phyloP scores from a whole-genome alignment of 2,329 filamentous ascomycete genomes.

The Lasiodiplodia hormozganensis region DNA sequence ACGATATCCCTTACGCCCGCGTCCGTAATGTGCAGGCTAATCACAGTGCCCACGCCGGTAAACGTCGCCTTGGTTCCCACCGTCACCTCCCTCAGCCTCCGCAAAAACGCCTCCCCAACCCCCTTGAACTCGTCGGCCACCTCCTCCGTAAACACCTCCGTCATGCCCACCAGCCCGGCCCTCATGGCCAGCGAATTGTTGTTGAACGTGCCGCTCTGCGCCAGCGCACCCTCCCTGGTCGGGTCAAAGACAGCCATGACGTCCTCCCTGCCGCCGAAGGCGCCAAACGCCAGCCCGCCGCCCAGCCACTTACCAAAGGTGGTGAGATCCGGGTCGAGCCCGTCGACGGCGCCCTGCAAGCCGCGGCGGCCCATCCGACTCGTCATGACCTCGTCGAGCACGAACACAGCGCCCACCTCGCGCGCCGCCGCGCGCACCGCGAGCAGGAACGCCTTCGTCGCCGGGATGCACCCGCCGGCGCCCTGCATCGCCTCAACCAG shows the following conservation, averaged over 20 bases:
- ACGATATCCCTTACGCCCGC: conserved; percentile 40
- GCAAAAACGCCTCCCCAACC: conserved; percentile 42
- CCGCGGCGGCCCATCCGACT: conserved; percentile 64
- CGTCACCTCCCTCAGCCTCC: conserved; percentile 37
- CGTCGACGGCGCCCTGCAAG: conserved; percentile 47
- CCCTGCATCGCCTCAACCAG: conserved; percentile 73
- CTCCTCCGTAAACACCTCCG: conserved; percentile 45
- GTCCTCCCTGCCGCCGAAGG: conserved; percentile 66
- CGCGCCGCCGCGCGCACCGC: conserved; percentile 58
- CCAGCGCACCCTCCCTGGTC: conserved; percentile 47
- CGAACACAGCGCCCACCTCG: conserved; percentile 63
- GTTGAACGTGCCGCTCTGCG: conserved; percentile 71
- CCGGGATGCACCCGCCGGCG: conserved; percentile 64
- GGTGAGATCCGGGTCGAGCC: conserved; percentile 65
- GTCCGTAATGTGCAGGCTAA: conserved; percentile 46
- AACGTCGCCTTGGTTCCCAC: conserved; percentile 45
- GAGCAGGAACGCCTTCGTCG: conserved; percentile 58
- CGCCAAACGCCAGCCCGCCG: conserved; percentile 71
- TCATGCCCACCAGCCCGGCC: conserved; percentile 56
- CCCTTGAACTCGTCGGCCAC: conserved; percentile 40
- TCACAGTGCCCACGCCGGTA: conserved; percentile 46
- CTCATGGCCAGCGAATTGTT: conserved; percentile 70
- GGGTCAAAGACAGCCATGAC: conserved; percentile 68
- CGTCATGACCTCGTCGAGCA: conserved; percentile 77
- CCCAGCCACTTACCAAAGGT: conserved; percentile 72